phyloP scores from a whole-genome alignment of 1,284 basidiomycete species.

The Waitea zeae region DNA sequence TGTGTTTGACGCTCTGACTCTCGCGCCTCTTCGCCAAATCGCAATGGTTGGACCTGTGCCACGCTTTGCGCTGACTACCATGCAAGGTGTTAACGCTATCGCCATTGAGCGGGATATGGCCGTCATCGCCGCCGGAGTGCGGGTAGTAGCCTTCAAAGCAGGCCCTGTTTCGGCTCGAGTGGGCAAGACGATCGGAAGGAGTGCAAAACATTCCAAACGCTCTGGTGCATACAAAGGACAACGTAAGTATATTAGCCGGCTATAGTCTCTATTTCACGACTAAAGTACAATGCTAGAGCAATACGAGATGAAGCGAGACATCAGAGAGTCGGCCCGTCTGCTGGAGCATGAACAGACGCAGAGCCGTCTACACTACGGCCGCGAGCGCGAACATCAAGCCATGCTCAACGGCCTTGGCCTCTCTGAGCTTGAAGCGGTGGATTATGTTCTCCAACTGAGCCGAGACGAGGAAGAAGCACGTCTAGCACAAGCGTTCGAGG shows the following conservation, averaged over 20 bases:
- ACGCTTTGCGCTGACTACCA: too few species aligned
- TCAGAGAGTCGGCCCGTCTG: constrained; percentile 37
- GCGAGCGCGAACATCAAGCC: constrained; percentile 36
- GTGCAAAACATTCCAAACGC: constrained; percentile 15
- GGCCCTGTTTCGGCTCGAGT: constrained; percentile 22
- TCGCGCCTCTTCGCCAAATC: constrained; percentile 26
- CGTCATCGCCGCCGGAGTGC: constrained; percentile 43
- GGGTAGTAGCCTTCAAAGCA: constrained; percentile 55
- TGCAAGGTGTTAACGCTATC: not conserved
- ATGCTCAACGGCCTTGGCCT: constrained; percentile 50
- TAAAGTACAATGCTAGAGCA: constrained; percentile 24
- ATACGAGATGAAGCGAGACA: constrained; percentile 46
- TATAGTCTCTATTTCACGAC: constrained; percentile 8
- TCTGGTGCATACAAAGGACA: constrained; percentile 25
- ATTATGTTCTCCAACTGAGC: constrained; percentile 76
- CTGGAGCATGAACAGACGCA: constrained; percentile 29
- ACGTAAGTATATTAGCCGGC: constrained; percentile 23
- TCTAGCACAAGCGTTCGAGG: constrained; percentile 6
- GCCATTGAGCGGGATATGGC: constrained; percentile 39
- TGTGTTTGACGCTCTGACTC: constrained; percentile 52
- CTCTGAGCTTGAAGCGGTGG: constrained; percentile 61
- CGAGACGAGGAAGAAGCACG: constrained; percentile 48
- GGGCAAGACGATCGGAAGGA: constrained; percentile 12
- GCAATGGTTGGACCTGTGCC: constrained; percentile 18
- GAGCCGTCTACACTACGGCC: constrained; percentile 20